phyloP scores from a whole-genome alignment of 2,329 filamentous ascomycete species.

The Dryadomyces quercus-mongolicae region DNA sequence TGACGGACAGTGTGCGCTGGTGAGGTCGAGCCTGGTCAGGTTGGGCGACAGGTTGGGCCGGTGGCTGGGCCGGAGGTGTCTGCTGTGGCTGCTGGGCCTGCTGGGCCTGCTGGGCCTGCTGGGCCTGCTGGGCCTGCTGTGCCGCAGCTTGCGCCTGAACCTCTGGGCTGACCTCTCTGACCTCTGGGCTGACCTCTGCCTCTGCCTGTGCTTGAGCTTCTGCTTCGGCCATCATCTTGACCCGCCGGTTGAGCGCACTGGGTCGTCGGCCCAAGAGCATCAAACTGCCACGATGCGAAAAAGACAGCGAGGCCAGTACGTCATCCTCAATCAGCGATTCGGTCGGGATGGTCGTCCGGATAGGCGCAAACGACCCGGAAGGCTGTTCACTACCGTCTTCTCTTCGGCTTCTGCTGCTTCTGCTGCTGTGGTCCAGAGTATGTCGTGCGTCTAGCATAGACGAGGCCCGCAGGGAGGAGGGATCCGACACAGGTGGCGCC shows the following conservation, averaged over 20 bases:
- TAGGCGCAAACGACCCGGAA: constrained; percentile 29
- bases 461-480: constrained; percentile 4
- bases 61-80: not conserved
- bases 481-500: not conserved
- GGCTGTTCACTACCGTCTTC: constrained; percentile 10
- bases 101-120: too few relatives aligned
- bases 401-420: constrained; percentile 8
- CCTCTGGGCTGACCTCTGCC: not conserved
- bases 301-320: constrained; percentile 42
- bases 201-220: too few relatives aligned
- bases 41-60: not conserved
- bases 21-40: constrained; percentile 16
- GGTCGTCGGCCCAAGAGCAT: constrained; percentile 40
- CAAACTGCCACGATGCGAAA: constrained; percentile 52
- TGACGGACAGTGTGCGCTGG: constrained; percentile 39
- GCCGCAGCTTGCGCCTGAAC: too few relatives aligned
- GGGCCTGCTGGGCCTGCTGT: too few relatives aligned
- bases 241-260: not conserved
- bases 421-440: constrained; percentile 6
- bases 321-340: constrained; percentile 45
- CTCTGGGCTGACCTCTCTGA: not conserved
- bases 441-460: constrained; percentile 8
- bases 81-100: too few relatives aligned
- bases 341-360: constrained; percentile 44
- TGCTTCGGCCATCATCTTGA: constrained; percentile 4